phyloP scores from a whole-genome alignment of 345 rosid genomes.

The Syzygium oleosum region DNA sequence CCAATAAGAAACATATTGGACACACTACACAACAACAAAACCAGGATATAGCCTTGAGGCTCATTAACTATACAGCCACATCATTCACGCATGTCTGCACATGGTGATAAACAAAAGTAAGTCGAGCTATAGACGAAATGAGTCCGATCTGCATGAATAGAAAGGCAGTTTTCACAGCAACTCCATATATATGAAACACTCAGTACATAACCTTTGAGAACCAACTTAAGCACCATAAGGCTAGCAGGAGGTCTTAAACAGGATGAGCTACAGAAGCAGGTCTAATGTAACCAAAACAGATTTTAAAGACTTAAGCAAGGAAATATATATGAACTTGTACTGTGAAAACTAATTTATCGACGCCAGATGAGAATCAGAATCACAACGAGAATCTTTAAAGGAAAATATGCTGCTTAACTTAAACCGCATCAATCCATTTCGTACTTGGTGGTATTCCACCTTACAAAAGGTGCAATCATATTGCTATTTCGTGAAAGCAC shows the following conservation, averaged over 20 bases:
- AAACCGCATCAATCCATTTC: not conserved
- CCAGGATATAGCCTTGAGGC: not conserved
- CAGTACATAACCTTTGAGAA: not conserved
- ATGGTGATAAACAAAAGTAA: not conserved
- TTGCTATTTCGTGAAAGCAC: not conserved
- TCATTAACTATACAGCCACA: not conserved
- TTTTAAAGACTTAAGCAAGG: not conserved
- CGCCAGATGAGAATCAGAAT: not conserved
- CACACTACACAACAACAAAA: not conserved
- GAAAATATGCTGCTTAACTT: not conserved
- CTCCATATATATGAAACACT: not conserved
- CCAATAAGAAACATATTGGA: not conserved
- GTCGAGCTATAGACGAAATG: not conserved
- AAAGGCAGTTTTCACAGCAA: not conserved
- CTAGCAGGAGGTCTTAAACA: not conserved
- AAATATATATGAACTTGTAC: not conserved
- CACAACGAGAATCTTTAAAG: not conserved
- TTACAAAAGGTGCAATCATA: not conserved
- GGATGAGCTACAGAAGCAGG: not conserved
- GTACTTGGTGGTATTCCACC: not conserved
- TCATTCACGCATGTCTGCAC: not conserved
- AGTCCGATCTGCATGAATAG: not conserved
- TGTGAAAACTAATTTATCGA: not conserved
- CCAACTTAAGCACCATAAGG: not conserved
- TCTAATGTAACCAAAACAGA: not conserved